Evolutionary conservation across 495 filamentous ascomycete species (phyloP).

Genomic region (Xylona heveae): DNA sequence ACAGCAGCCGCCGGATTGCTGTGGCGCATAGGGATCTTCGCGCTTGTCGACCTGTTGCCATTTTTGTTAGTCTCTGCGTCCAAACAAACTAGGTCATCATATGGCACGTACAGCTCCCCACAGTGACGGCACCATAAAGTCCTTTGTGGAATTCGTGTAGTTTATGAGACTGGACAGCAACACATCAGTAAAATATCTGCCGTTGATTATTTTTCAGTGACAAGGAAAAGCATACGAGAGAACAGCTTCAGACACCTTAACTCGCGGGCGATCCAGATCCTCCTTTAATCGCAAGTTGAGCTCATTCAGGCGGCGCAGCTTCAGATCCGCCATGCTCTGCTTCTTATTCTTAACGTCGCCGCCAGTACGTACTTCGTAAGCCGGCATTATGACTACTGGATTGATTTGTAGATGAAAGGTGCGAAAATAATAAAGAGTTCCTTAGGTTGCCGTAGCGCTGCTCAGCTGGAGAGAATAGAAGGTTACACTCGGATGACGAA

Average conservation of each 20-base stretch:
- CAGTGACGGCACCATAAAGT: conserved; percentile 95
- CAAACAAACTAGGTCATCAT: conserved; percentile 3
- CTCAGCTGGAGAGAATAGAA: too few relatives aligned
- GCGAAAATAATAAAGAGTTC: background rate
- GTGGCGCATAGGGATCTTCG: conserved; percentile 92
- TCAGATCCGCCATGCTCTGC: conserved; percentile 96
- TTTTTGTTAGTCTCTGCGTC: conserved; percentile 1
- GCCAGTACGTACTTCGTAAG: conserved; percentile 33
- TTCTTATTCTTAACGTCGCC: conserved; percentile 85
- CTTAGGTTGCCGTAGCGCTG: too few relatives aligned
- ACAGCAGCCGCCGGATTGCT: conserved; percentile 79
- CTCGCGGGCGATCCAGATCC: conserved; percentile 82
- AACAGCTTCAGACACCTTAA: conserved; percentile 85
- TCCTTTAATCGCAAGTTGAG: conserved; percentile 86
- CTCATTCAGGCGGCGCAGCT: conserved; percentile 86
- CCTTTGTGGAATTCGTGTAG: conserved; percentile 88
- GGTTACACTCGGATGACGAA: too few relatives aligned
- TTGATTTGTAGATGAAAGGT: conserved; percentile 24
- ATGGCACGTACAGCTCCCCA: conserved; percentile 56
- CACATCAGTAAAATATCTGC: conserved; percentile 4
- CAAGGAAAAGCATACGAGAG: conserved; percentile 46
- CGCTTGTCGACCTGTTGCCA: conserved; percentile 50
- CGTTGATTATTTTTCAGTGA: background rate
- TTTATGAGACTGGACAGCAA: conserved; percentile 52
- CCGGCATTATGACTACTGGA: conserved; percentile 19